A percentile compares a stretch with the other conserved stretches of the same genome.
Evolutionary conservation across 495 filamentous ascomycete species (phyloP).

Genomic region (Annulohypoxylon maeteangense): DNA sequence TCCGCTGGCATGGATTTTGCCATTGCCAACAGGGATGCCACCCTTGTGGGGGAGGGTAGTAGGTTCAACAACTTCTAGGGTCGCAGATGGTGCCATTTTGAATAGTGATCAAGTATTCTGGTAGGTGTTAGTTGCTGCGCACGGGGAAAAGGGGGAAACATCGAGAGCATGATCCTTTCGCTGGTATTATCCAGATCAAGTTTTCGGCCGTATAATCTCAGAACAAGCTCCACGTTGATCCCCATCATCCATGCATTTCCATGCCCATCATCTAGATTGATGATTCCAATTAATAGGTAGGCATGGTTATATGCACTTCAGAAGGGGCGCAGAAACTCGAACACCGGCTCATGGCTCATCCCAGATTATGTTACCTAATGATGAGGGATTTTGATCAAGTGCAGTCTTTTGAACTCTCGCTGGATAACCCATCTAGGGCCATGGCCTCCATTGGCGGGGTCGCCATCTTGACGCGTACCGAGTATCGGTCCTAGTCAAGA

Average conservation of each 20-base stretch:
- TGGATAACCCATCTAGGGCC: constrained; percentile 49
- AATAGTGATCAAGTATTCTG: constrained; percentile 50
- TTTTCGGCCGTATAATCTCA: constrained; percentile 96
- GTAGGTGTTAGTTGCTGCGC: constrained; percentile 48
- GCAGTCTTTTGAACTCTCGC: constrained; percentile 42
- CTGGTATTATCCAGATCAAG: constrained; percentile 99
- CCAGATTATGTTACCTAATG: constrained; percentile 51
- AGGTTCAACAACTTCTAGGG: constrained; percentile 47
- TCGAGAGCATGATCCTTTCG: constrained; percentile 90
- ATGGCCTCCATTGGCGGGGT: constrained; percentile 42
- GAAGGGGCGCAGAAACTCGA: constrained; percentile 43
- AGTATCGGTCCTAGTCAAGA: constrained; percentile 42
- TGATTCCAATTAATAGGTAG: neutral
- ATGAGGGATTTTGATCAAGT: constrained; percentile 48
- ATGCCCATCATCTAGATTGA: constrained; percentile 16
- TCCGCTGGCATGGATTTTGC: constrained; percentile 51
- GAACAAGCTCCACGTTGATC: constrained; percentile 51
- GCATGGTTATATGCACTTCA: constrained; percentile 28
- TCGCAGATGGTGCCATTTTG: constrained; percentile 82
- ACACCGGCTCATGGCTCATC: constrained; percentile 53
- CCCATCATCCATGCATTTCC: constrained; percentile 30
- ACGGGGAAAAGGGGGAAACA: constrained; percentile 53
- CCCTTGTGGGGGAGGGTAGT: constrained; percentile 49
- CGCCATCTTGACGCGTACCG: constrained; percentile 49
- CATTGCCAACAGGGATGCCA: constrained; percentile 53